phyloP scores from a whole-genome alignment of 108 stramenopile species.

The Bacterosira constricta region DNA sequence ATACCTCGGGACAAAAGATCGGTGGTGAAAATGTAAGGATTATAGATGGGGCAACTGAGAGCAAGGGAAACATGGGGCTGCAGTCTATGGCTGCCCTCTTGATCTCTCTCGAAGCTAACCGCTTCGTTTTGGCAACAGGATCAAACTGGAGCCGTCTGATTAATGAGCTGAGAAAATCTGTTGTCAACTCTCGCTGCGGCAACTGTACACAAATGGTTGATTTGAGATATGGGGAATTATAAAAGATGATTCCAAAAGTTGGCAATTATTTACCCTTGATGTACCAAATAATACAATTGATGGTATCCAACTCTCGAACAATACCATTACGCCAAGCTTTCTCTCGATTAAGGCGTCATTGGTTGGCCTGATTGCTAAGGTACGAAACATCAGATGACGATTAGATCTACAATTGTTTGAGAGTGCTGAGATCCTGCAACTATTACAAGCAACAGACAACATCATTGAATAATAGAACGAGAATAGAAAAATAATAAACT shows the following conservation, averaged over 20 bases:
- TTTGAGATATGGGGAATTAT: constrained; percentile 16
- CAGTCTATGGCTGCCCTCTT: constrained; percentile 54
- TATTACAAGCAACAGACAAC: too few species aligned
- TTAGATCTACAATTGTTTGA: too few species aligned
- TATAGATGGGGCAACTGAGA: constrained; percentile 26
- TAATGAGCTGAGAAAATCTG: constrained; percentile 52
- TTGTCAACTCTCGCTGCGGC: constrained; percentile 51
- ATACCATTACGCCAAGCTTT: too few species aligned
- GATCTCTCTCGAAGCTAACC: constrained; percentile 64
- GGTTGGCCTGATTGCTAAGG: too few species aligned
- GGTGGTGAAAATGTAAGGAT: constrained; percentile 16
- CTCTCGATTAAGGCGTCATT: too few species aligned
- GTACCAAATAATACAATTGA: too few species aligned
- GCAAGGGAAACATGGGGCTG: constrained; percentile 51
- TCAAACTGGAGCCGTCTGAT: constrained; percentile 69
- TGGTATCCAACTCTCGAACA: too few species aligned
- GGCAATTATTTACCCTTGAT: too few species aligned
- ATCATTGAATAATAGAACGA: too few species aligned
- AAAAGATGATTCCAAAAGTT: background rate
- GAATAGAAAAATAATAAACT: too few species aligned
- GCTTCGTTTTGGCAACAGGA: constrained; percentile 58
- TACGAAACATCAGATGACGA: too few species aligned
- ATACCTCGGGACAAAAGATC: background rate
- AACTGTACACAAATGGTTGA: constrained; percentile 48
- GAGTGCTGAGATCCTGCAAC: too few species aligned